phyloP scores from a whole-genome alignment of 2,329 filamentous ascomycete genomes.

The Apiospora aurea region DNA sequence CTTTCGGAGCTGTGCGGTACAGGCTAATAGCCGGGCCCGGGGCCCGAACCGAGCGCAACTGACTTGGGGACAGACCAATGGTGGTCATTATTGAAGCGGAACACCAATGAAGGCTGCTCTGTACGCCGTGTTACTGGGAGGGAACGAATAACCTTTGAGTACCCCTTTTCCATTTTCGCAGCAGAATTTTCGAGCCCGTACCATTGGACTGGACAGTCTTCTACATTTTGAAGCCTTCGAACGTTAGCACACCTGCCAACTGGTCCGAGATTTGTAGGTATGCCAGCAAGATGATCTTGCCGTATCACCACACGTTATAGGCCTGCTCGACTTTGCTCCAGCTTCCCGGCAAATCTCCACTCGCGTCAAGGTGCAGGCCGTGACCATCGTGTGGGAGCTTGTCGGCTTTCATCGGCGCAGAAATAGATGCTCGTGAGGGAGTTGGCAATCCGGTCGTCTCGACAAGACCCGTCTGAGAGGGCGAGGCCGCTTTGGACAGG shows the following conservation, averaged over 20 bases:
- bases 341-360: background rate
- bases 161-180: background rate
- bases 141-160: background rate
- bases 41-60: background rate
- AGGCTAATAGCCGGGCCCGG: background rate
- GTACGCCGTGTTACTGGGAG: no score
- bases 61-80: background rate
- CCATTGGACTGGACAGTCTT: background rate
- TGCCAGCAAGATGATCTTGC: background rate
- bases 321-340: background rate
- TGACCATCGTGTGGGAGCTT: background rate
- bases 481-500: background rate
- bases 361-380: background rate
- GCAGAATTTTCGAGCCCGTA: background rate
- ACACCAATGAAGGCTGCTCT: no score
- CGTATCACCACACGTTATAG: background rate
- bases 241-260: background rate
- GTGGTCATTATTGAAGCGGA: no score
- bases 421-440: background rate
- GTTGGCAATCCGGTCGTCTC: background rate
- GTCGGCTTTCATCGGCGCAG: background rate
- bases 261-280: background rate
- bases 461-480: background rate
- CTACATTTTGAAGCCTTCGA: background rate
- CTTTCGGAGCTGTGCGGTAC: background rate